Evolutionary conservation across 768 basidiomycete species (phyloP), one percentile per base, ranked within the genome.

Genomic region (Phaeotremella fagi): DNA sequence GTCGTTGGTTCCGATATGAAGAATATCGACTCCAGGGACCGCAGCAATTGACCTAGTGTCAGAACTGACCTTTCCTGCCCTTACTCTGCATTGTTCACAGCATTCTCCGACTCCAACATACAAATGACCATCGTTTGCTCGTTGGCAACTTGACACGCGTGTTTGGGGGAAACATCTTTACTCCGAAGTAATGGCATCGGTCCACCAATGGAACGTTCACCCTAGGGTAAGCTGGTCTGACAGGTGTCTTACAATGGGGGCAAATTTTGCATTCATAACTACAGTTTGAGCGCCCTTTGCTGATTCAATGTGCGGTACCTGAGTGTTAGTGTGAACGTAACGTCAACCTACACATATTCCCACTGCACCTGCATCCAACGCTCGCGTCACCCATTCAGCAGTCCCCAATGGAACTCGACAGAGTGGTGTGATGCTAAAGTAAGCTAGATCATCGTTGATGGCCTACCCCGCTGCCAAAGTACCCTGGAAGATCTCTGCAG

Each of bases 371-470:
- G 55, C 64, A 31, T 70, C 68, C 1, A 70, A 53, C 16, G 60
- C 55, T 31, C 68, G 59, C 3, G 64, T 64, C 26, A 70, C 64
- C 64, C 64, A 70, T 24, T 66, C 62, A 4, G 68, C 60, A 3
- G 62, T 51, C 41, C 60, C 62, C 25, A 64, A 59, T n/a, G 68
- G 64, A 1, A 70, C 68, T 23, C 59, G 54, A n/a, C 66, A 60
- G 20, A 64, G 57, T 9, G 62, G 62, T 3, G 62, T 58, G 26
- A 70, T 27, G 28, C 64, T 62, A 37, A 31, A 7, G 16, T 33
- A 7, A 33, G 31, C 7, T 33, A 7, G 31, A 16, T 33, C 31
- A n/a, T 16, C 16, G 9, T 7, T 7, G 16, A 7, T 7, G 16
- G 55, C 64, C 15, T 37, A 67, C 65, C 62, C 62, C 16, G 52